Evolutionary conservation across 345 rosid species (phyloP).

Genomic region (Populus davidiana): DNA sequence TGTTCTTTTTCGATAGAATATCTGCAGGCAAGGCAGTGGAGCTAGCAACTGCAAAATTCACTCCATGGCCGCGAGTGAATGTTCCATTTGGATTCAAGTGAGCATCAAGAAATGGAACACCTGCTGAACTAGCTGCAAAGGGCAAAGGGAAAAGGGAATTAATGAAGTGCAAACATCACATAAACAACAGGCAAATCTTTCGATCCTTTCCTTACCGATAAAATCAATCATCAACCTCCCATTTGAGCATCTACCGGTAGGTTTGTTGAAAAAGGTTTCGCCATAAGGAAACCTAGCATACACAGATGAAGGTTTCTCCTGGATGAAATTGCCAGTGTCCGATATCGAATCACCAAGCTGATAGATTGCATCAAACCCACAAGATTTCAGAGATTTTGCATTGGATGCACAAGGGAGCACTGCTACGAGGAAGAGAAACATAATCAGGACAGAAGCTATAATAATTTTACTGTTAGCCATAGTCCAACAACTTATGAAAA

Average conservation of each 20-base stretch:
- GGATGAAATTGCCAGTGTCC: conserved; percentile 19
- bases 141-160: no score
- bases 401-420: background rate
- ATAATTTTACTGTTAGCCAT: background rate
- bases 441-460: background rate
- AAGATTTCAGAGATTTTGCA: background rate
- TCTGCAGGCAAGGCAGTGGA: background rate
- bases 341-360: conserved; percentile 16
- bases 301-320: background rate
- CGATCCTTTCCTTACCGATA: conserved; percentile 13
- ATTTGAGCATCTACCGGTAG: conserved; percentile 31
- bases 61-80: conserved; percentile 4
- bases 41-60: conserved; percentile 12
- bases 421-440: background rate
- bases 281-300: conserved; percentile 23
- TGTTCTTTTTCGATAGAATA: background rate
- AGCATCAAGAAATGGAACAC: conserved; percentile 8
- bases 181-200: no score
- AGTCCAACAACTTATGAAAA: no score
- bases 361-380: conserved; percentile 15
- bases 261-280: background rate
- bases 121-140: conserved; percentile 12
- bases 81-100: background rate
- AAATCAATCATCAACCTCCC: conserved; percentile 27
- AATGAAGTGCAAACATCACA: no score